Conservation (phyloP, 305 asterid genomes). For the Rubia occidens region DNA sequence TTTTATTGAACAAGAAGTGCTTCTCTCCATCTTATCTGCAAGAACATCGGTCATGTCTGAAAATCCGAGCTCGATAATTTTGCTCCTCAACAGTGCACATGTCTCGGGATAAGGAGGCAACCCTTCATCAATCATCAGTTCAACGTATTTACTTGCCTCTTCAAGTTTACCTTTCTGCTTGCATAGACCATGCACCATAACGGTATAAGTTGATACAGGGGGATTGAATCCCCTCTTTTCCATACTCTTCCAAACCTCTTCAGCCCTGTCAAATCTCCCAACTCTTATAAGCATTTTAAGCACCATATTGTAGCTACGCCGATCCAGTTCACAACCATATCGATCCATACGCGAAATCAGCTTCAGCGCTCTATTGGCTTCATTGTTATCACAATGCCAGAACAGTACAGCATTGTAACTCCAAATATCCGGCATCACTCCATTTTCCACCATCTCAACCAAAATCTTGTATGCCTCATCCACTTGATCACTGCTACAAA, state of each 20-base stretch:
- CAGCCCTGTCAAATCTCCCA: constrained; percentile 71
- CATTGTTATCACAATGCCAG: constrained; percentile 61
- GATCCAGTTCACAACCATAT: constrained; percentile 36
- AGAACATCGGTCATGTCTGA: constrained; percentile 56
- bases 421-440: constrained; percentile 58
- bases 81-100: constrained; percentile 62
- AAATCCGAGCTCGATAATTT: constrained; percentile 54
- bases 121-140: constrained; percentile 88
- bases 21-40: constrained; percentile 76
- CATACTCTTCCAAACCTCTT: constrained; percentile 66
- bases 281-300: constrained; percentile 76
- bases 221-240: constrained; percentile 67
- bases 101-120: constrained; percentile 61
- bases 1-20: constrained; percentile 49
- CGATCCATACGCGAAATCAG: constrained; percentile 58
- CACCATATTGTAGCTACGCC: constrained; percentile 69
- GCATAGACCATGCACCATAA: constrained; percentile 83
- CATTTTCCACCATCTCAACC: constrained; percentile 53
- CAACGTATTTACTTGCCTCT: constrained; percentile 67
- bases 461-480: constrained; percentile 70
- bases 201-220: constrained; percentile 65
- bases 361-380: constrained; percentile 58
- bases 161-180: constrained; percentile 63
- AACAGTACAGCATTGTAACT: constrained; percentile 64
- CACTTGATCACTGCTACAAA: constrained; percentile 50